Evolutionary conservation across 192 early-diverging fungal genomes (phyloP), one percentile per base, ranked within the genome.

Genomic region (Linderina pennispora): DNA sequence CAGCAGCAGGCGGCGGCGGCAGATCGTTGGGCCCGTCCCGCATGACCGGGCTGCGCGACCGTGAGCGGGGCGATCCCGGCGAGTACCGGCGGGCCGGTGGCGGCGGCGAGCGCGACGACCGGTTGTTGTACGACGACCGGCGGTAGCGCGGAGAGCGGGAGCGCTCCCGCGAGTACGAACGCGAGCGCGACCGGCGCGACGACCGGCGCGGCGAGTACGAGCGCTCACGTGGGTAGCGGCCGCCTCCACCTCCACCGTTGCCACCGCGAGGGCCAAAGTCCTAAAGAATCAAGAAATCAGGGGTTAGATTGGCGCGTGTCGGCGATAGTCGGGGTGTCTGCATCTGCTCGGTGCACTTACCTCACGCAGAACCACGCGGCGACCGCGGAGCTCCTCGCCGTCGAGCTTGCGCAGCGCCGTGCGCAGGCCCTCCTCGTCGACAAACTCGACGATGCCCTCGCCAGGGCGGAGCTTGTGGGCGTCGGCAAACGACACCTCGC

Each of bases 401-500:
- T 96, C 80, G 50, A 94, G 84, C 70, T 86, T 86, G 53, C 79
- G 78, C 17, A 96, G 53, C 14, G 95, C 95, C 54, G 83, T 78
- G 21, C 89, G 80, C 74, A 92, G 85, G 42, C 95, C 91, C 33
- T 72, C 83, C 43, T 74, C 71, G 58, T 74, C 77, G 4, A 77
- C 60, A 53, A 96, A 98, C 75, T 98, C 94, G 25, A 98, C 91
- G 42, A 92, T 78, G 60, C 93, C 95, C 62, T 88, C 81, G 22
- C 89, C 90, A 22, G 84, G 75, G 10, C 84, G 75, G 50, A 78
- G 80, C 72, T 86, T 87, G 71, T 83, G 85, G 44, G 90, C 80
- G 59, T 96, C 91, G 6, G 95, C 87, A 77, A 90, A 98, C 19
- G 83, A 80, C 14, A 98, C 93, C 60, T 94, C 89, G 41, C 93